Evolutionary conservation across 2,329 filamentous ascomycete genomes (phyloP).

Genomic region (Niveomyces coronatus): DNA sequence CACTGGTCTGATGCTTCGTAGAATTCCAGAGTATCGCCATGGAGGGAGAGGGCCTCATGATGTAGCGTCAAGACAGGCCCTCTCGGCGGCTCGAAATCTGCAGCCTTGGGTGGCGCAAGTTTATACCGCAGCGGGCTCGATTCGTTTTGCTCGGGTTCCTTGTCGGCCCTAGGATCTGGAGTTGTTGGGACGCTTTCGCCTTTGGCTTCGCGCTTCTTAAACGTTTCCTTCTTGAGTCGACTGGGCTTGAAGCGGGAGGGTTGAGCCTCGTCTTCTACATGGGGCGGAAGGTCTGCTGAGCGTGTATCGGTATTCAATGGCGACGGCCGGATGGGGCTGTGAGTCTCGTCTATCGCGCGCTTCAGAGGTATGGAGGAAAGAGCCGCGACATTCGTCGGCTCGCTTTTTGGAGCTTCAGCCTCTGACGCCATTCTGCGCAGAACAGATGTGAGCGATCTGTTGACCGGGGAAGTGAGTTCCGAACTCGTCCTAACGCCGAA

Average conservation of each 20-base stretch:
- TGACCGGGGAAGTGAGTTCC: too few relatives aligned
- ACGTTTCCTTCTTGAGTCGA: constrained; percentile 53
- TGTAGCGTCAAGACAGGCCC: constrained; percentile 47
- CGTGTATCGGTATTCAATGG: constrained; percentile 60
- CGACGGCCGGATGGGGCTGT: constrained; percentile 61
- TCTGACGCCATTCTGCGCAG: constrained; percentile 25
- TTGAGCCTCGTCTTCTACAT: constrained; percentile 35
- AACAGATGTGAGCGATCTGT: not conserved
- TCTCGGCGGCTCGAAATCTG: constrained; percentile 50
- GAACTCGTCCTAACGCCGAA: too few relatives aligned
- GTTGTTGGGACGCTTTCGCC: constrained; percentile 44
- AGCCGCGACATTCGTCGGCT: constrained; percentile 29
- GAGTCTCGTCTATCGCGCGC: constrained; percentile 56
- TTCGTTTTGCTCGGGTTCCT: constrained; percentile 29
- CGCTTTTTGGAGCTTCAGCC: constrained; percentile 27
- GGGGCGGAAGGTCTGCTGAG: constrained; percentile 25
- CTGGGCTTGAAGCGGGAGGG: constrained; percentile 27
- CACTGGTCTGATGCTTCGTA: constrained; percentile 56
- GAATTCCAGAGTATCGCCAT: constrained; percentile 45
- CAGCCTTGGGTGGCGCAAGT: constrained; percentile 50
- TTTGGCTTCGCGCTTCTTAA: constrained; percentile 60
- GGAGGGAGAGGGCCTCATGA: constrained; percentile 39
- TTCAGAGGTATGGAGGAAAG: constrained; percentile 50
- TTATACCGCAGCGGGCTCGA: constrained; percentile 50
- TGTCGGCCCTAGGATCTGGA: constrained; percentile 40